A percentile compares a stretch with the other conserved stretches of the same genome.
Conservation (phyloP, 2,329 filamentous ascomycete genomes). For the Cordyceps tenuipes region DNA sequence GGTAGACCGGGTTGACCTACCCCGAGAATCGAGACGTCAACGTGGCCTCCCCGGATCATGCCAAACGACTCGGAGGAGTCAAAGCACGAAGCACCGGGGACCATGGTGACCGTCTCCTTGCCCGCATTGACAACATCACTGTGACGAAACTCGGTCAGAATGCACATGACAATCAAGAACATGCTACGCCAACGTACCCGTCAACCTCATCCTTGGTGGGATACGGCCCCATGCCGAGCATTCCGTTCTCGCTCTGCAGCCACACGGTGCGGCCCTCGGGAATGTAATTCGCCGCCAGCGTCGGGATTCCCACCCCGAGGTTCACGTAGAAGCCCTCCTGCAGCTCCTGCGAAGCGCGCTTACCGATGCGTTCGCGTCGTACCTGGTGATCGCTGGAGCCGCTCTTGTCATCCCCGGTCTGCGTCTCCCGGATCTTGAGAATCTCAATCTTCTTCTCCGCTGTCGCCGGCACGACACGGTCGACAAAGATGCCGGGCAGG, state of each 20-base stretch:
- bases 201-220: constrained; percentile 65
- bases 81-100: constrained; percentile 69
- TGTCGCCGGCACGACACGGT: constrained; percentile 69
- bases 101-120: constrained; percentile 77
- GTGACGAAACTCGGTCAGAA: neutral
- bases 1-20: constrained; percentile 24
- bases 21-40: constrained; percentile 77
- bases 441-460: constrained; percentile 65
- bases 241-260: constrained; percentile 81
- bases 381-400: constrained; percentile 34
- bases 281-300: constrained; percentile 71
- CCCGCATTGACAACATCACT: constrained; percentile 76
- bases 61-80: constrained; percentile 75
- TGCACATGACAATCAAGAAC: neutral
- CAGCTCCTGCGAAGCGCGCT: constrained; percentile 70
- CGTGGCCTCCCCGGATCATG: constrained; percentile 80
- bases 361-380: constrained; percentile 64
- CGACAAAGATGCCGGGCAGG: constrained; percentile 74
- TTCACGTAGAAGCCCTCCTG: constrained; percentile 76
- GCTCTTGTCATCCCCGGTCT: constrained; percentile 27
- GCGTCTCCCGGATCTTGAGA: constrained; percentile 45
- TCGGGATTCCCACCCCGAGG: constrained; percentile 76
- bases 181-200: constrained; percentile 29
- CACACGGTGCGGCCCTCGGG: constrained; percentile 63
- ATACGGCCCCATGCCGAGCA: constrained; percentile 76